A percentile compares a stretch with the other conserved stretches of the same genome.
Evolutionary conservation across 108 stramenopile genomes (phyloP).

Genomic region (Discostella stelligeroides): DNA sequence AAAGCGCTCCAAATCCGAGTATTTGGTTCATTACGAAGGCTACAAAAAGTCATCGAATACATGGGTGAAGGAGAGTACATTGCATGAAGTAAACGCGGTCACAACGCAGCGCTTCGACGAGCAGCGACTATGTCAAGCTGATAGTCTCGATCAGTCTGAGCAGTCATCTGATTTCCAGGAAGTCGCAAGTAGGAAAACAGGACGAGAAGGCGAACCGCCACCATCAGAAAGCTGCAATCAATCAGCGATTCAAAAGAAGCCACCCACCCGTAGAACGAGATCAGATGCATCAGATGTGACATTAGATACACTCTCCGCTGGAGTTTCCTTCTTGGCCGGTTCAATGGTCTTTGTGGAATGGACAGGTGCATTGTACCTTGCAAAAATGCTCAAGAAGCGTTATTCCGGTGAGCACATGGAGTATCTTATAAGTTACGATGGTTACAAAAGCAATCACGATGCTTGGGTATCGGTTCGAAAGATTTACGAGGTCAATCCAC

Average conservation of each 20-base stretch:
- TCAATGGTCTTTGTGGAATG: conserved; percentile 51
- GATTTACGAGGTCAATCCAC: conserved; percentile 54
- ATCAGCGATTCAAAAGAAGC: conserved; percentile 14
- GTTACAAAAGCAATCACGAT: conserved; percentile 43
- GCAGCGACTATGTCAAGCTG: conserved; percentile 28
- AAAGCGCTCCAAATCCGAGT: conserved; percentile 34
- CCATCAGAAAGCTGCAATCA: not conserved
- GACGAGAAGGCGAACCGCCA: not conserved
- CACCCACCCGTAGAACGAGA: conserved; percentile 19
- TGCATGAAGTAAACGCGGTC: conserved; percentile 41
- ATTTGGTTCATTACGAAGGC: conserved; percentile 55
- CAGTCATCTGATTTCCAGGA: conserved; percentile 10
- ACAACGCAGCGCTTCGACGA: conserved; percentile 44
- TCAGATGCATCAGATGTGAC: conserved; percentile 36
- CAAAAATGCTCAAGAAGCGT: conserved; percentile 56
- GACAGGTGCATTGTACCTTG: conserved; percentile 46
- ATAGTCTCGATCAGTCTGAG: conserved; percentile 15
- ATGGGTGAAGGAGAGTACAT: conserved; percentile 52
- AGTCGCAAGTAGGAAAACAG: conserved; percentile 6
- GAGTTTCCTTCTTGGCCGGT: conserved; percentile 54
- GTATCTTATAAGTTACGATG: conserved; percentile 51
- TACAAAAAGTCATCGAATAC: conserved; percentile 53
- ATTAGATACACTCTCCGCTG: conserved; percentile 32
- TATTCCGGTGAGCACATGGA: conserved; percentile 44
- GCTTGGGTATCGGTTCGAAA: conserved; percentile 52